Conservation (phyloP, 164 flowering plant genomes). For the Annona squamosa region DNA sequence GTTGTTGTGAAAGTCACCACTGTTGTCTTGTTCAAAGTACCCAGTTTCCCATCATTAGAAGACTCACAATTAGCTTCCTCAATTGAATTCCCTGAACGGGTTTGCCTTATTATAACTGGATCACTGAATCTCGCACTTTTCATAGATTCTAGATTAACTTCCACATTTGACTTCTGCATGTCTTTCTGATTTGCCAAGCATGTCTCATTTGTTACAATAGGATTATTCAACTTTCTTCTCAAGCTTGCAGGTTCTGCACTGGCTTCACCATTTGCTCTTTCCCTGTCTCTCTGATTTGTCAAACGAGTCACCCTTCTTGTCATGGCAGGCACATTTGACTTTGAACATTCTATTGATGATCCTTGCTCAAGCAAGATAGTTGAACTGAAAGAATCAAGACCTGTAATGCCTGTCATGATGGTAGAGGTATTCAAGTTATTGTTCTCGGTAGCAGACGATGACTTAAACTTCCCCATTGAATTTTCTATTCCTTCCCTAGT, state of each 20-base stretch:
- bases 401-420: background rate
- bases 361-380: background rate
- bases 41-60: background rate
- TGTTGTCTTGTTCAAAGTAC: background rate
- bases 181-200: background rate
- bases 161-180: background rate
- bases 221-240: background rate
- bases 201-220: background rate
- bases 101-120: no score
- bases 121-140: no score
- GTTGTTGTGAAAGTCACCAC: background rate
- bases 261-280: background rate
- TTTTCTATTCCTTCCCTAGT: background rate
- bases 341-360: background rate
- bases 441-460: background rate
- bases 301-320: slow-evolving; percentile 4
- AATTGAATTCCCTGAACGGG: background rate
- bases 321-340: background rate
- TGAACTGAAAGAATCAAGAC: background rate
- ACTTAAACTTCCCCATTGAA: background rate
- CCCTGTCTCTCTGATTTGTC: background rate
- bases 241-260: background rate
- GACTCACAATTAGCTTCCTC: background rate
- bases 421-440: background rate
- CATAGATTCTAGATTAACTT: no score